A percentile compares a stretch with the other conserved stretches of the same genome.
These are phyloP conservation scores for Fusarium avenaceum DNA, from an alignment of 2,329 filamentous ascomycete species.

Conservation along the genomic window DNA sequence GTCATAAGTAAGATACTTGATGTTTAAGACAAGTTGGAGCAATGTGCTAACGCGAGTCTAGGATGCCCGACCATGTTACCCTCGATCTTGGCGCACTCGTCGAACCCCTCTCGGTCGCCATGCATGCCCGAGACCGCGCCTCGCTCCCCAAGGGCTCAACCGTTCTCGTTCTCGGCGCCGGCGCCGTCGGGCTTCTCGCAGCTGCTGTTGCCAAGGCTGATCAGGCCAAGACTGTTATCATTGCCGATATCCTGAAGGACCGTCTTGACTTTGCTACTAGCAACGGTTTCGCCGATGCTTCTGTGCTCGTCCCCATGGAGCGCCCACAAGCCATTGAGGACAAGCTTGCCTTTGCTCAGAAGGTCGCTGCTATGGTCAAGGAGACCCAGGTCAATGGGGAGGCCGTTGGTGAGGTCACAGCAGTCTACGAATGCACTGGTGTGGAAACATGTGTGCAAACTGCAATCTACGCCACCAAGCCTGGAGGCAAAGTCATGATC, in stretches of 20 bases:
- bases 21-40: not conserved
- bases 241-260: slow-evolving; percentile 69
- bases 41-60: slow-evolving; percentile 32
- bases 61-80: slow-evolving; percentile 63
- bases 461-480: slow-evolving; percentile 76
- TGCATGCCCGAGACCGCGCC: slow-evolving; percentile 67
- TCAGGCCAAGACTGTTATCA: slow-evolving; percentile 61
- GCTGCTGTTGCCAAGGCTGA: slow-evolving; percentile 68
- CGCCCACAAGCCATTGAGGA: slow-evolving; percentile 65
- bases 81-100: slow-evolving; percentile 69
- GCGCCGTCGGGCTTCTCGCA: slow-evolving; percentile 71
- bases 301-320: slow-evolving; percentile 64
- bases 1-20: slow-evolving; percentile 62
- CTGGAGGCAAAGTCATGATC: slow-evolving; percentile 77
- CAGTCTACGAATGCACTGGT: slow-evolving; percentile 83
- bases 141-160: slow-evolving; percentile 56
- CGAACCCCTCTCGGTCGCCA: slow-evolving; percentile 71
- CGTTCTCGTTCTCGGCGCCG: slow-evolving; percentile 71
- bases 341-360: slow-evolving; percentile 65
- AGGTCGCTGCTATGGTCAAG: slow-evolving; percentile 62
- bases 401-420: slow-evolving; percentile 73
- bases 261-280: slow-evolving; percentile 69
- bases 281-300: slow-evolving; percentile 68
- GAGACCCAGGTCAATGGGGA: slow-evolving; percentile 54
- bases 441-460: slow-evolving; percentile 82